These are phyloP conservation scores for Saccharum spontaneum DNA, from an alignment of 176 grass and related monocot genomes.

Conservation along the genomic window DNA sequence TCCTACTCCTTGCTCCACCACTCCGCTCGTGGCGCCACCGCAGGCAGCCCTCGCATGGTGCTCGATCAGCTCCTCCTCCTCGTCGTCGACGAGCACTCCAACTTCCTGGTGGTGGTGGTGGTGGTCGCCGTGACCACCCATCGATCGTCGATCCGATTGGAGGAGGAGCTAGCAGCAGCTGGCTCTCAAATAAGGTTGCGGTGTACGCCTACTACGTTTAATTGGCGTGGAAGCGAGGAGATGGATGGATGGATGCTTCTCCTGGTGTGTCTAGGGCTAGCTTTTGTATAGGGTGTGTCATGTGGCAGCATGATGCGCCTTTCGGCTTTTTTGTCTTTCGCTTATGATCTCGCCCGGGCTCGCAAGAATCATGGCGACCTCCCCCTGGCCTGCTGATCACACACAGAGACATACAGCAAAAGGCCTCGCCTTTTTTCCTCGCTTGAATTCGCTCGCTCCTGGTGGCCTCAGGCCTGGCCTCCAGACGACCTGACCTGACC, in stretches of 20 bases:
- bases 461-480: background rate
- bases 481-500: background rate
- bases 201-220: background rate
- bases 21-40: slow-evolving; percentile 35
- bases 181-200: background rate
- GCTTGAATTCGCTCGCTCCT: slow-evolving; percentile 20
- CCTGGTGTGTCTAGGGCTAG: slow-evolving; percentile 50
- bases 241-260: slow-evolving; percentile 42
- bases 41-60: slow-evolving; percentile 30
- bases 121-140: slow-evolving; percentile 42
- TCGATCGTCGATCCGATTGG: slow-evolving; percentile 19
- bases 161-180: background rate
- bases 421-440: slow-evolving; percentile 39
- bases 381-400: slow-evolving; percentile 32
- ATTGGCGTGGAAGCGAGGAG: slow-evolving; percentile 31
- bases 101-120: slow-evolving; percentile 34
- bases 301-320: slow-evolving; percentile 72
- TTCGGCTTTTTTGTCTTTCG: slow-evolving; percentile 84
- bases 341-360: slow-evolving; percentile 66
- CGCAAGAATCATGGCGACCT: slow-evolving; percentile 63
- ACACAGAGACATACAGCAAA: slow-evolving; percentile 27
- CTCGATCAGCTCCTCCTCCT: slow-evolving; percentile 38
- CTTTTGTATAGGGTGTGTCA: slow-evolving; percentile 67
- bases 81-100: slow-evolving; percentile 42
- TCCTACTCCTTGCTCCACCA: slow-evolving; percentile 37